Evolutionary conservation across 176 grass and related monocot species (phyloP), one percentile per base, ranked within the genome.

Genomic region (Musa troglodytarum): DNA sequence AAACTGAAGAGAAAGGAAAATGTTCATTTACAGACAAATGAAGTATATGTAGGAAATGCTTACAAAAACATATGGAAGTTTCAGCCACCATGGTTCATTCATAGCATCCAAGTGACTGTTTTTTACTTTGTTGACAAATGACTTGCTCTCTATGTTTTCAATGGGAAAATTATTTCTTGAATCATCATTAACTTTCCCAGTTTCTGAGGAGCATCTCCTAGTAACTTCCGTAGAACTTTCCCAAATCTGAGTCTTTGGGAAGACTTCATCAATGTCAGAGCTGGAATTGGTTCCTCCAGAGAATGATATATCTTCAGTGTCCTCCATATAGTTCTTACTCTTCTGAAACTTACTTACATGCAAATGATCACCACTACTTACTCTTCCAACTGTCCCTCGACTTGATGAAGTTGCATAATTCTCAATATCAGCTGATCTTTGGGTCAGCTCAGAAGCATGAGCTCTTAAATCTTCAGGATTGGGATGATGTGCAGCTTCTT

Each of bases 21-120:
- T 20, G 25, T 3, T 20, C 11, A 11, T 50, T 70, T 50, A 50
- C 17, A 21, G 16, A 50, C 43, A 70, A 70, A 19, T 1, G 9
- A 52, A 15, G 7, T 24, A 52, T 59, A 54, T 49, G 24, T 57
- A 53, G 55, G 26, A 59, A 85, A 29, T 77, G 54, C 77, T 81
- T 80, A 86, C 84, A 13, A 86, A 51, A 54, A 86, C 84, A 75
- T 65, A 86, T 49, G 78, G 79, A 49, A 86, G 69, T 72, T 72
- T 71, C 15, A 78, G 73, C 84, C 84, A 86, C 84, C 84, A 82
- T 0, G 52, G 80, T 2, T 86, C 72, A 17, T 78, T n/a, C 19
- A 9, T 15, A 16, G 20, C 13, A 65, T 65, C 49, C 20, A 65
- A 5, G 17, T 77, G 19, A 13, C 29, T 77, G 11, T 50, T 16